phyloP scores from a whole-genome alignment of 345 rosid species.

The Nasturtium officinale region DNA sequence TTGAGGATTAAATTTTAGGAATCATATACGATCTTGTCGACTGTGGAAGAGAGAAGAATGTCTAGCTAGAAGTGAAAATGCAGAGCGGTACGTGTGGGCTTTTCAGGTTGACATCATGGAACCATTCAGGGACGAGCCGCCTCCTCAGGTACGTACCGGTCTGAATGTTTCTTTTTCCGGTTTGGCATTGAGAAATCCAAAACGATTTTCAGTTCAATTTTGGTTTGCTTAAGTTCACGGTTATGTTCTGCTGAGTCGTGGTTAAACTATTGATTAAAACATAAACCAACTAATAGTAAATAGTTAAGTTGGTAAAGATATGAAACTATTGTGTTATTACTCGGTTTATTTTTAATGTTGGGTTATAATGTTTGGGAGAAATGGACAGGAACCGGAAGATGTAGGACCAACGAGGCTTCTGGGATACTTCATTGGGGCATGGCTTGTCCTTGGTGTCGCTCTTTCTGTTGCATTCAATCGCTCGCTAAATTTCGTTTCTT shows the following conservation, averaged over 20 bases:
- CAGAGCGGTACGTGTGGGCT: slow-evolving; percentile 78
- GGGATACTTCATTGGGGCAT: slow-evolving; percentile 71
- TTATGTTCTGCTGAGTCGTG: background rate
- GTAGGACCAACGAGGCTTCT: slow-evolving; percentile 67
- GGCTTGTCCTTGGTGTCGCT: slow-evolving; percentile 60
- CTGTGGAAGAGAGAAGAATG: slow-evolving; percentile 75
- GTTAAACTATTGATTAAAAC: background rate
- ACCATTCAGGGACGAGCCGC: slow-evolving; percentile 53
- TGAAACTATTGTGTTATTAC: background rate
- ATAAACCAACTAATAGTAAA: background rate
- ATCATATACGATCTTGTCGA: slow-evolving; percentile 64
- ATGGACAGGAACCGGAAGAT: slow-evolving; percentile 72
- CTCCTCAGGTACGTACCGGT: slow-evolving; percentile 53
- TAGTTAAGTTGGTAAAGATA: too few relatives aligned
- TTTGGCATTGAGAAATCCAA: too few relatives aligned
- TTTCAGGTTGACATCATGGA: slow-evolving; percentile 62
- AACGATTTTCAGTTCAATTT: background rate
- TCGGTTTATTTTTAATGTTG: background rate
- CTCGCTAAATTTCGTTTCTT: slow-evolving; percentile 27
- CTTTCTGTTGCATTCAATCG: slow-evolving; percentile 65
- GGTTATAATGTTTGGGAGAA: background rate
- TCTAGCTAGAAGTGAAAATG: slow-evolving; percentile 60
- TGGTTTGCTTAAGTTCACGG: background rate
- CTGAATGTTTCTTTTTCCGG: too few relatives aligned
- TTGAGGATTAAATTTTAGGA: slow-evolving; percentile 48